These are phyloP conservation scores for Mycena vitilis DNA, from an alignment of 768 basidiomycete species.

Conservation along the genomic window DNA sequence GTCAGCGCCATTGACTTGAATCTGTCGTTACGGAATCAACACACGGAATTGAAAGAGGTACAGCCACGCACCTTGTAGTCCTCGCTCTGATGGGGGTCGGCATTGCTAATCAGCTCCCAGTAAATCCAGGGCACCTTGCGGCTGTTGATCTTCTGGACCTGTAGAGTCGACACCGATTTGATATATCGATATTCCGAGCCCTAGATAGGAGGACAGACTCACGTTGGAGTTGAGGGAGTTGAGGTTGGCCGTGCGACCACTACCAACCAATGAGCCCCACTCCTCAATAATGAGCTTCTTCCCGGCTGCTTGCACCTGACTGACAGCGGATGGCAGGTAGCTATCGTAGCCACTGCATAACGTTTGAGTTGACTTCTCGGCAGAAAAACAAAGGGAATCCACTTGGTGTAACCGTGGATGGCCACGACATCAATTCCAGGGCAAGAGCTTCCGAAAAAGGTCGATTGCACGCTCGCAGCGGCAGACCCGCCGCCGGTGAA, in stretches of 20 bases:
- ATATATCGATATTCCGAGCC: neutral
- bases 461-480: constrained; percentile 38
- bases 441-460: constrained; percentile 40
- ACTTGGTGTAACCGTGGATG: constrained; percentile 52
- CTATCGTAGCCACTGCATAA: constrained; percentile 15
- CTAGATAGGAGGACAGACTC: neutral
- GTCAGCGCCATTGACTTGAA: constrained; percentile 40
- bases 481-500: constrained; percentile 44
- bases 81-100: constrained; percentile 47
- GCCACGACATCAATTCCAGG: constrained; percentile 48
- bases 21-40: constrained; percentile 22
- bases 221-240: constrained; percentile 45
- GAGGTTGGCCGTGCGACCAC: constrained; percentile 48
- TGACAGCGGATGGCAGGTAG: constrained; percentile 39
- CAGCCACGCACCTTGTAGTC: constrained; percentile 39
- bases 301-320: constrained; percentile 46
- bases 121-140: constrained; percentile 53
- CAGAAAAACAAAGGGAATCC: neutral
- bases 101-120: constrained; percentile 52
- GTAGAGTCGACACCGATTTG: neutral
- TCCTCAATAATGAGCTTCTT: constrained; percentile 53
- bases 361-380: neutral
- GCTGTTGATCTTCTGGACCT: constrained; percentile 43
- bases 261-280: constrained; percentile 47
- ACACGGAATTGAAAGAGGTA: neutral